A percentile compares a stretch with the other conserved stretches of the same genome.
Evolutionary conservation across 129 eudicot genomes (phyloP).

Genomic region (Ambrosia artemisiifolia): DNA sequence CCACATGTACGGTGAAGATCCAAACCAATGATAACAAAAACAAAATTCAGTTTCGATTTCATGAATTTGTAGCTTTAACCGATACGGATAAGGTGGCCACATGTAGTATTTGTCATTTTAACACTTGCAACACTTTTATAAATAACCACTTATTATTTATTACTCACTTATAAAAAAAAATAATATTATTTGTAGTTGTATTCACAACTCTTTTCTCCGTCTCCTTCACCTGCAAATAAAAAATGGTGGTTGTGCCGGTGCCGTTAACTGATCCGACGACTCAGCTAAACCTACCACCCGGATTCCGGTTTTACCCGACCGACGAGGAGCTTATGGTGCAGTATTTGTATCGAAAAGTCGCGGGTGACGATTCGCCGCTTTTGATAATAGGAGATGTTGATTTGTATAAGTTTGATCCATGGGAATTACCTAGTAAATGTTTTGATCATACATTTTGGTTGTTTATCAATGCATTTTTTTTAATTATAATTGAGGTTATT

Average conservation of each 20-base stretch:
- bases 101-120: slow-evolving; percentile 26
- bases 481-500: neutral
- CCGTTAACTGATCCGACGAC: slow-evolving; percentile 58
- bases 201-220: neutral
- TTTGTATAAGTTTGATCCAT: slow-evolving; percentile 85
- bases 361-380: slow-evolving; percentile 51
- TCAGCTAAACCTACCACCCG: slow-evolving; percentile 79
- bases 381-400: slow-evolving; percentile 75
- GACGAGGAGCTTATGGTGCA: slow-evolving; percentile 86
- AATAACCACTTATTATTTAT: slow-evolving; percentile 23
- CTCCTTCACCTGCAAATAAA: neutral
- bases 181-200: neutral
- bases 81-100: slow-evolving; percentile 28
- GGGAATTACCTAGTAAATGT: slow-evolving; percentile 77
- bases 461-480: neutral
- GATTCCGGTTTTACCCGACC: slow-evolving; percentile 83
- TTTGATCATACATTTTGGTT: neutral
- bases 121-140: slow-evolving; percentile 6
- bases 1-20: slow-evolving; percentile 26
- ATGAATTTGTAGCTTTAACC: neutral
- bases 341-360: slow-evolving; percentile 64
- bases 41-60: neutral
- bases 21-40: neutral
- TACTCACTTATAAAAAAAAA: neutral
- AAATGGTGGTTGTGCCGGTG: slow-evolving; percentile 49